phyloP scores from a whole-genome alignment of 371 early-diverging fungal species.

The Saksenaea oblongispora region DNA sequence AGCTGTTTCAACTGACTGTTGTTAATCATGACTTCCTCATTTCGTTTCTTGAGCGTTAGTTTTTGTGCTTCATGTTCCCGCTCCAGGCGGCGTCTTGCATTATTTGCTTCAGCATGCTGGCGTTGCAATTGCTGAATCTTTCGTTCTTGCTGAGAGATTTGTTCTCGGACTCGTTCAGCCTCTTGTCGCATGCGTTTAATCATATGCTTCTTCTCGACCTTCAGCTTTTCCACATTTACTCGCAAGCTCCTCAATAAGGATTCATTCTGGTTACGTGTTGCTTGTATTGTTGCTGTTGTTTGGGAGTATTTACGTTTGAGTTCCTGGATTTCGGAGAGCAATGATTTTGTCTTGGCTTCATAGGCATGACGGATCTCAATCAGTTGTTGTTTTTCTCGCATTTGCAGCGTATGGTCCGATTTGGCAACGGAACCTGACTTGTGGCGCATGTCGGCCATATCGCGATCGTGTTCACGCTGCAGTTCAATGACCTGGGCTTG shows the following conservation, averaged over 20 bases:
- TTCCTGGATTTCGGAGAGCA: slow-evolving; percentile 73
- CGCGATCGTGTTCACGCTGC: slow-evolving; percentile 61
- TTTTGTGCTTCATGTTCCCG: slow-evolving; percentile 69
- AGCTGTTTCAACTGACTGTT: slow-evolving; percentile 57
- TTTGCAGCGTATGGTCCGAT: slow-evolving; percentile 23
- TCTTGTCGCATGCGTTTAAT: slow-evolving; percentile 81
- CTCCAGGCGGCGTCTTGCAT: slow-evolving; percentile 70
- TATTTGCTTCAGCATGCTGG: slow-evolving; percentile 66
- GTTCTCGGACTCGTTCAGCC: slow-evolving; percentile 67
- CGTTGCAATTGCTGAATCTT: slow-evolving; percentile 74
- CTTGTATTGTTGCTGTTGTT: slow-evolving; percentile 55
- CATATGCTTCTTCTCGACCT: slow-evolving; percentile 79
- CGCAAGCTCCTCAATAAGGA: slow-evolving; percentile 52
- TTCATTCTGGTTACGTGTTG: slow-evolving; percentile 58
- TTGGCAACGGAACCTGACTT: slow-evolving; percentile 31
- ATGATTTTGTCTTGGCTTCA: slow-evolving; percentile 71
- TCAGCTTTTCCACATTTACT: slow-evolving; percentile 63
- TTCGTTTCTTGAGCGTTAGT: slow-evolving; percentile 54
- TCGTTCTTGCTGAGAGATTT: slow-evolving; percentile 66
- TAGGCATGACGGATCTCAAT: slow-evolving; percentile 54
- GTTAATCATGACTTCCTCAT: slow-evolving; percentile 58
- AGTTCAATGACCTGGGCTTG: slow-evolving; percentile 59
- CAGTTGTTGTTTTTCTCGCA: slow-evolving; percentile 45
- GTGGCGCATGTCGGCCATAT: slow-evolving; percentile 57
- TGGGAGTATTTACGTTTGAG: slow-evolving; percentile 63